These are phyloP conservation scores for Hortiboletus flavorubellus DNA, from an alignment of 768 basidiomycete species.

Conservation along the genomic window DNA sequence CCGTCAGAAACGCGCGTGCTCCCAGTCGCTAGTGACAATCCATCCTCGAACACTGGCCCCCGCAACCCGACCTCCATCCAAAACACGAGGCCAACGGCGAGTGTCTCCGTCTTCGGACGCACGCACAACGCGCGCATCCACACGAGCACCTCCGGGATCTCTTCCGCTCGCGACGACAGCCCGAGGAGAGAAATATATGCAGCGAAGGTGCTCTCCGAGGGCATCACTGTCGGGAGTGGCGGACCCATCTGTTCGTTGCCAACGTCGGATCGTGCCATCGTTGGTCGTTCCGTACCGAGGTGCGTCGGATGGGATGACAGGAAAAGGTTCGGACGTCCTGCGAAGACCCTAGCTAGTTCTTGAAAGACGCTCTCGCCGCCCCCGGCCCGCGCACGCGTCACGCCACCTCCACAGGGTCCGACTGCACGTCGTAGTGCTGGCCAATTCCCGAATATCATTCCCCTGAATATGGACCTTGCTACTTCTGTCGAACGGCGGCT, in stretches of 20 bases:
- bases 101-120: constrained; percentile 48
- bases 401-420: constrained; percentile 38
- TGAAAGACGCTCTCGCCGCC: constrained; percentile 18
- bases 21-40: constrained; percentile 11
- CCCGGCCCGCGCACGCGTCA: constrained; percentile 13
- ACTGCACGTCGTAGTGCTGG: constrained; percentile 35
- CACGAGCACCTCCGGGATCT: constrained; percentile 64
- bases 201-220: constrained; percentile 50
- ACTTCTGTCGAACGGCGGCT: constrained; percentile 43
- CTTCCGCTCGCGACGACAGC: constrained; percentile 41
- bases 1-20: neutral
- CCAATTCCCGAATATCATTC: constrained; percentile 57
- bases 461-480: constrained; percentile 50
- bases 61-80: constrained; percentile 70
- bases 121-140: constrained; percentile 71
- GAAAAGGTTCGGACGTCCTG: constrained; percentile 9
- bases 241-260: constrained; percentile 14
- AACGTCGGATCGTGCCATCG: neutral
- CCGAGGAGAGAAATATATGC: constrained; percentile 63
- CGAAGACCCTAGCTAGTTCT: constrained; percentile 19
- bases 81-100: constrained; percentile 61
- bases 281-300: constrained; percentile 5
- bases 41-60: constrained; percentile 54
- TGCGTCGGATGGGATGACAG: constrained; percentile 1
- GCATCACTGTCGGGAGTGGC: constrained; percentile 37